phyloP scores from a whole-genome alignment of 2,329 filamentous ascomycete species.

The Zymoseptoria brevis region DNA sequence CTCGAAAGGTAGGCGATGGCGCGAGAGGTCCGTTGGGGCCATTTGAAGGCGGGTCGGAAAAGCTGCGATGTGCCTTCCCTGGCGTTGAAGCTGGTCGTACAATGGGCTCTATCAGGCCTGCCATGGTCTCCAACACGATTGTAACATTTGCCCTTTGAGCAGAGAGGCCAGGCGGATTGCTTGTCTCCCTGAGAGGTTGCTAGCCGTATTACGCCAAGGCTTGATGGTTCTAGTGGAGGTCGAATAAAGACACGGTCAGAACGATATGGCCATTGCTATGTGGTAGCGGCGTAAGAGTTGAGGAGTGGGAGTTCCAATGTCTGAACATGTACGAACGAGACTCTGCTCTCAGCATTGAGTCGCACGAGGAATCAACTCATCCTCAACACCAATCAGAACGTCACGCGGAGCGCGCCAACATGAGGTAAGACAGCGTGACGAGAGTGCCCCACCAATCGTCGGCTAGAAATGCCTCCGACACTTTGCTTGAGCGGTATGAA shows the following conservation, averaged over 20 bases:
- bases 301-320: neutral
- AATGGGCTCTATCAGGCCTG: slow-evolving; percentile 1
- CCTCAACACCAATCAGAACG: neutral
- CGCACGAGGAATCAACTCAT: neutral
- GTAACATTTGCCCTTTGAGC: neutral
- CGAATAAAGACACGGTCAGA: neutral
- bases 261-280: neutral
- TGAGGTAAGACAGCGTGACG: neutral
- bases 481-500: neutral
- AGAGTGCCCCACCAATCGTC: neutral
- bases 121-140: neutral
- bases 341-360: neutral
- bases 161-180: neutral
- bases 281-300: too few species aligned
- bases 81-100: slow-evolving; percentile 2
- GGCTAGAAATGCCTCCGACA: neutral
- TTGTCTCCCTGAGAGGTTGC: neutral
- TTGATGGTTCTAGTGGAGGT: neutral
- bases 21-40: slow-evolving; percentile 32
- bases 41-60: slow-evolving; percentile 22
- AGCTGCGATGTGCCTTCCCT: slow-evolving; percentile 24
- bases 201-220: neutral
- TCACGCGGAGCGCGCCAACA: neutral
- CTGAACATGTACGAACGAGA: neutral
- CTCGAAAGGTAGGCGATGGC: slow-evolving; percentile 38